Base-by-base conservation (phyloP, 805 yeast species). In the Lachancea thermotolerans region DNA sequence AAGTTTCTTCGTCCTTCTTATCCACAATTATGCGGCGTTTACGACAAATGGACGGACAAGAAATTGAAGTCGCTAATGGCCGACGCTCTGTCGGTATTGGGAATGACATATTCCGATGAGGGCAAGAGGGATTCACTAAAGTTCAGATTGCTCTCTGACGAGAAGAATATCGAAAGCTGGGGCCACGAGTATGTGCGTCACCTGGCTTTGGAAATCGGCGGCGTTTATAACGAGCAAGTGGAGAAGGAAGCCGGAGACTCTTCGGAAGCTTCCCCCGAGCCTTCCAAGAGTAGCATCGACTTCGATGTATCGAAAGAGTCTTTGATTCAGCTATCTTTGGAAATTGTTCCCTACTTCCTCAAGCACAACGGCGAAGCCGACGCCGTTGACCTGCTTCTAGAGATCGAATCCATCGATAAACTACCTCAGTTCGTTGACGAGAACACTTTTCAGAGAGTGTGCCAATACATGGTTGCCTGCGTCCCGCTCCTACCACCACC, bases 131-230 rank as follows among this genome's bases (percentile, higher is more conserved):
- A 88, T 51, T 81, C 90, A 14, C 73, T 90, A 47, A 82, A 80
- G 59, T 93, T 79, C 68, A 78, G 98, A 60, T 72, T 93, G 55
- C 65, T 75, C 38, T 75, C 87, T 2, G 66, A 71, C 10, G 74
- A 71, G 39, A 73, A 71, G 29, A 75, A 79, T 41, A 75, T 85
- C 49, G 81, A 82, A 42, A 85, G 81, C 57, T 93, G 99, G 99
- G 99, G 99, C 37, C 98, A 93, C 64, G 99, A 93, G 68, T 93
- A 93, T 64, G 79, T 91, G 58, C 89, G 99, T 62, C 98, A 93
- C 68, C 74, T 93, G 58, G 95, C 99, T 2, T 71, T 93, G 49
- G 97, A 93, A 68, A 87, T 93, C 56, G 98, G 99, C 49, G 91
- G 85, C 60, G 85, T 84, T 44, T 85, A 80, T 65, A 82, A 79